Evolutionary conservation across 805 yeast genomes (phyloP).

Genomic region (Ogataea salicorniae): DNA sequence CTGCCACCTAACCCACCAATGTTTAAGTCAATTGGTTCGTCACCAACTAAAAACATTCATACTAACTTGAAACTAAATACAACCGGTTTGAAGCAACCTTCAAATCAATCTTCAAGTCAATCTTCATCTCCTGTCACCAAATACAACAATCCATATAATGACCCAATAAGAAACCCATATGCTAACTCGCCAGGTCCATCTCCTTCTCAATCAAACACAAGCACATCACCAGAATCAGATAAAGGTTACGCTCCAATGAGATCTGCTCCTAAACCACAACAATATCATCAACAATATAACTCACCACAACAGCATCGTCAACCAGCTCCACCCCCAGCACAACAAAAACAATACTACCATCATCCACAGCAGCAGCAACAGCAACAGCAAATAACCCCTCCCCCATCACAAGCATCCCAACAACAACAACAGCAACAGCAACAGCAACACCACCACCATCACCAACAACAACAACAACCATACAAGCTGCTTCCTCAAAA

Average conservation of each 20-base stretch:
- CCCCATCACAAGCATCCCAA: background rate
- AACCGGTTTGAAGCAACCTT: background rate
- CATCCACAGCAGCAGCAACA: background rate
- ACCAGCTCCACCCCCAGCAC: conserved; percentile 10
- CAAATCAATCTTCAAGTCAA: conserved; percentile 5
- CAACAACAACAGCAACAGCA: conserved; percentile 18
- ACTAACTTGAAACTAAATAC: conserved; percentile 17
- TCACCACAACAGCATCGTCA: conserved; percentile 17
- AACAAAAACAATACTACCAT: conserved; percentile 14
- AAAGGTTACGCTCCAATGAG: conserved; percentile 23
- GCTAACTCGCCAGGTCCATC: conserved; percentile 3
- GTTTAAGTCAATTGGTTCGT: conserved; percentile 5
- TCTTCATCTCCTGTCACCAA: background rate
- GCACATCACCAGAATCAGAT: conserved; percentile 31
- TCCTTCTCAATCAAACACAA: conserved; percentile 4
- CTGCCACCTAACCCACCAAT: conserved; percentile 24
- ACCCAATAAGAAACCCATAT: conserved; percentile 4
- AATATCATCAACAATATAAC: conserved; percentile 13
- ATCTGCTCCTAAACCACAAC: conserved; percentile 3
- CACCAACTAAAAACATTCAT: conserved; percentile 10
- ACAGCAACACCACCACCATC: background rate
- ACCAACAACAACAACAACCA: conserved; percentile 6
- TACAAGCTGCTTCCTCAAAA: conserved; percentile 10
- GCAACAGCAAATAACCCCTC: no score
- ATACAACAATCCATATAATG: background rate